These are phyloP conservation scores for Dunaliella primolecta DNA, from an alignment of 139 green algal genomes.

Conservation along the genomic window DNA sequence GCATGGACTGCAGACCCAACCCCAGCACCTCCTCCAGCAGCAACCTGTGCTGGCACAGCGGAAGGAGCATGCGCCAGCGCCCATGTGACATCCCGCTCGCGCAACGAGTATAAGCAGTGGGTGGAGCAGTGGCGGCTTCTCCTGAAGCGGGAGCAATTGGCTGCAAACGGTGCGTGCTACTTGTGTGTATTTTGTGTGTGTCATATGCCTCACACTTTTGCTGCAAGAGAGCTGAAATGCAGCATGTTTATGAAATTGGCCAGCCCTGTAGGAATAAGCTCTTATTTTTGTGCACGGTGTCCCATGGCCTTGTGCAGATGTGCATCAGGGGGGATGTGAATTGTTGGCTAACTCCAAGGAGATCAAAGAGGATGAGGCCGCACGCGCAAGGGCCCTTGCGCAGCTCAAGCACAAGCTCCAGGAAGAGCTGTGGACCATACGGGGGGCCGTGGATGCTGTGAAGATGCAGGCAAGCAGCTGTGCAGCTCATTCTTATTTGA, in stretches of 20 bases:
- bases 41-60: not conserved
- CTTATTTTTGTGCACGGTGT: no score
- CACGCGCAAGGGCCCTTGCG: not conserved
- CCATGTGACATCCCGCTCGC: not conserved
- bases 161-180: not conserved
- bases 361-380: not conserved
- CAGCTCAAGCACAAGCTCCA: constrained; percentile 8
- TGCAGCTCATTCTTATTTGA: no score
- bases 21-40: not conserved
- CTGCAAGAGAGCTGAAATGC: no score
- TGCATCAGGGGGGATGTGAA: not conserved
- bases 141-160: not conserved
- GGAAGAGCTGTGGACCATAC: not conserved
- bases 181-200: not conserved
- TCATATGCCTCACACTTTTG: no score
- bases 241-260: no score
- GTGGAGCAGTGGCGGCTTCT: not conserved
- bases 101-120: constrained; percentile 1
- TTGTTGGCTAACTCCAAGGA: not conserved
- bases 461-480: no score
- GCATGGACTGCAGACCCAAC: not conserved
- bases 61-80: not conserved
- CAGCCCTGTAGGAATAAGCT: no score
- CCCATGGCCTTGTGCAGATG: not conserved
- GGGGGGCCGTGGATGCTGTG: not conserved